These are phyloP conservation scores for Globisporangium middletonii DNA, from an alignment of 352 stramenopile species.

Conservation along the genomic window DNA sequence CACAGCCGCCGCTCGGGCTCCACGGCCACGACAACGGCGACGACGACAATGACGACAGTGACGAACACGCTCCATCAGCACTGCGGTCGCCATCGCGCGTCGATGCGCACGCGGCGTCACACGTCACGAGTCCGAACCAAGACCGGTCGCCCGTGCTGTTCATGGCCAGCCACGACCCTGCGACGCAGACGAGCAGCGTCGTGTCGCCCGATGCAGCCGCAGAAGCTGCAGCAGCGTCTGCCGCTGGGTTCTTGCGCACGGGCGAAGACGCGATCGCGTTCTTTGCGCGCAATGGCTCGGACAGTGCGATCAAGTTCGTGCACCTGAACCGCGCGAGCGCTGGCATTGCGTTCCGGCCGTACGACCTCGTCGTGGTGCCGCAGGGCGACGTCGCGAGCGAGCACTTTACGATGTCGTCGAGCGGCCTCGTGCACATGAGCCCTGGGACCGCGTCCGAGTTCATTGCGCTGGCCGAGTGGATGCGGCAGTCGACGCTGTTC, in stretches of 20 bases:
- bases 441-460: conserved; percentile 87
- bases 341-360: conserved; percentile 81
- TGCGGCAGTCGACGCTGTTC: conserved; percentile 92
- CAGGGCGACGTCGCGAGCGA: conserved; percentile 76
- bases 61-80: conserved; percentile 1
- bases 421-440: conserved; percentile 71
- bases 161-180: conserved; percentile 34
- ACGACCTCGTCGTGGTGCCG: conserved; percentile 88
- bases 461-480: conserved; percentile 91
- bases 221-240: conserved; percentile 45
- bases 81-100: conserved; percentile 2
- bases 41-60: background rate
- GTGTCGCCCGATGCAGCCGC: conserved; percentile 30
- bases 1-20: conserved; percentile 4
- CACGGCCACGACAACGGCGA: conserved; percentile 13
- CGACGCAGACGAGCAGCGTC: conserved; percentile 33
- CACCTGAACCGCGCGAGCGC: conserved; percentile 83
- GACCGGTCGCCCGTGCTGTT: conserved; percentile 38
- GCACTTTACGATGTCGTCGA: conserved; percentile 91
- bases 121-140: conserved; percentile 12
- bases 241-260: conserved; percentile 52
- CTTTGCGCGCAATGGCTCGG: conserved; percentile 89
- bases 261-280: conserved; percentile 93
- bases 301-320: conserved; percentile 93
- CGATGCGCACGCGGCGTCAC: background rate